Evolutionary conservation across 140 eudicot species (phyloP), one percentile per base, ranked within the genome.

Genomic region (Senecio squalidus): DNA sequence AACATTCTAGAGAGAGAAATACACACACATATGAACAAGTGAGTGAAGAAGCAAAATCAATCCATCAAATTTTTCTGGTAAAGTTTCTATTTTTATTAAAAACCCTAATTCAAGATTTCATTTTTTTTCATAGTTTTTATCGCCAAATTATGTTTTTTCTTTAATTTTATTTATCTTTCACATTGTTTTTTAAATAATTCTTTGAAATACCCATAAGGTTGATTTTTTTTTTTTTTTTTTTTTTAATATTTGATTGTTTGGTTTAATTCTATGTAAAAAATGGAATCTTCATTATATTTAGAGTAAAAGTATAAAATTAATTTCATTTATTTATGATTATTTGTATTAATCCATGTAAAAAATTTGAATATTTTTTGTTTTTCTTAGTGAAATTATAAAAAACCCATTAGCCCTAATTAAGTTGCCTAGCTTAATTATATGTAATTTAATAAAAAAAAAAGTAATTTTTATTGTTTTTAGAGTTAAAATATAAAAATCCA

Each of bases 1-100:
- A 64, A 47, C 36, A 62, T 71, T 71, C 16, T 71, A 71, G 71
- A 63, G 71, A 71, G 71, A 71, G 67, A 71, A 44, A 70, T 46
- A 38, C 60, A 23, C 34, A n/a, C 64, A 14, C 70, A 1, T 61
- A 38, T 27, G 69, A 60, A 51, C 14, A 47, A 62, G 43, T 43
- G 51, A 70, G 10, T 39, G 49, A 41, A 70, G 11, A 39, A 44
- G 28, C 14, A 52, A 40, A 21, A 23, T 2, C 44, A 46, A 17
- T 1, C 25, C 27, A 45, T 45, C 39, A n/a, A n/a, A n/a, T n/a
- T n/a, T n/a, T n/a, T n/a, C n/a, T n/a, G n/a, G n/a, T n/a, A n/a
- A n/a, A 15, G 2, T 34, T 41, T 8, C 2, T 6, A 0, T 22
- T 13, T 22, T 13, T 48, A 8, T 5, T 14, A 20, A 9, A 70